Percentiles rank a stretch among this genome's conserved stretches.
Conservation (phyloP, 176 grass and related monocot genomes). For the maize (Zea mays) region DNA sequence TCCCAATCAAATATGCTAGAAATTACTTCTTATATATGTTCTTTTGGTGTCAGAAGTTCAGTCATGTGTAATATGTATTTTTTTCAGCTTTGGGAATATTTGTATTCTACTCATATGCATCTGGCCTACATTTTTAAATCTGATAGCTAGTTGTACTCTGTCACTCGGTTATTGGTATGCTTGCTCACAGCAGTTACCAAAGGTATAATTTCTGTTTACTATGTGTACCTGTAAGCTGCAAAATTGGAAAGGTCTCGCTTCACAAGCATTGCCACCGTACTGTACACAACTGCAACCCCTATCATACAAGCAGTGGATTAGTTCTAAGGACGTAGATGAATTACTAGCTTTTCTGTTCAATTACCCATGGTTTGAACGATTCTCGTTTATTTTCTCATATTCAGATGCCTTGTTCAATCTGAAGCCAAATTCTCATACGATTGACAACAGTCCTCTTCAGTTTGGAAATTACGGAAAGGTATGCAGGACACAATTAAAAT, state of each 20-base stretch:
- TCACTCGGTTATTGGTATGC: neutral
- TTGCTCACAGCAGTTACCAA: neutral
- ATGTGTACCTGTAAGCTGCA: constrained; percentile 5
- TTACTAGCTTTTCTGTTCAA: constrained; percentile 6
- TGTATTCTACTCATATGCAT: neutral
- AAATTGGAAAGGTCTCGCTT: neutral
- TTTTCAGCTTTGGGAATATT: constrained; percentile 1
- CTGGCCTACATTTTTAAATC: neutral
- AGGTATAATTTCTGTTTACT: neutral
- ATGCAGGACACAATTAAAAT: constrained; percentile 4
- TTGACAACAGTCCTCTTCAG: constrained; percentile 50
- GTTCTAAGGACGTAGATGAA: constrained; percentile 11
- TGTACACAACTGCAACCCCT: neutral
- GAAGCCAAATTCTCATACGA: constrained; percentile 52
- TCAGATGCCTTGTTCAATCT: constrained; percentile 61
- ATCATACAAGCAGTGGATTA: neutral
- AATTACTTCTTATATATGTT: neutral
- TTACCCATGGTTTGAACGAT: neutral
- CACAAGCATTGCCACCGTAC: neutral
- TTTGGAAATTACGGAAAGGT: constrained; percentile 64
- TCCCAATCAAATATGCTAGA: constrained; percentile 9
- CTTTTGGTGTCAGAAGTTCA: constrained; percentile 9
- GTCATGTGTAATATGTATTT: neutral
- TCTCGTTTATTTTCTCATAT: constrained; percentile 31
- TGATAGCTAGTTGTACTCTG: constrained; percentile 8